Percentiles rank a stretch among this genome's conserved stretches.
phyloP scores from a whole-genome alignment of 2,329 filamentous ascomycete genomes.

The Fusarium musae region DNA sequence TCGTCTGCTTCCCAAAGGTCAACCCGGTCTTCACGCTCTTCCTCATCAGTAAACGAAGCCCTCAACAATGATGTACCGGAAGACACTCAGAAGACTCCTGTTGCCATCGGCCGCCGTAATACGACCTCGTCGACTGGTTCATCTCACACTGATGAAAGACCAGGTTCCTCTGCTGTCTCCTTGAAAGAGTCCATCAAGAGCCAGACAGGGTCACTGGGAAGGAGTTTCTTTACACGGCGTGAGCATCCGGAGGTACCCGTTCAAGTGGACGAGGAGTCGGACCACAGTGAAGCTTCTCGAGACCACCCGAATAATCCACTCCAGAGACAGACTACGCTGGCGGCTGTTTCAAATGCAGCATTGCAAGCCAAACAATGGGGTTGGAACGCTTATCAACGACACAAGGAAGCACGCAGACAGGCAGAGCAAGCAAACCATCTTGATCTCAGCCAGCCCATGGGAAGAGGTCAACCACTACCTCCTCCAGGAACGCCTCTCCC shows the following conservation, averaged over 20 bases:
- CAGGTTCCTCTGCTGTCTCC: constrained; percentile 48
- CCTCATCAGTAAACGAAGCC: constrained; percentile 57
- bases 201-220: constrained; percentile 53
- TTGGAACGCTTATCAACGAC: constrained; percentile 65
- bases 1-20: constrained; percentile 54
- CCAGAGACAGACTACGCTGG: constrained; percentile 57
- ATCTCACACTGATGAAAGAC: constrained; percentile 39
- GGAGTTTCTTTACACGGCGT: constrained; percentile 54
- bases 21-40: constrained; percentile 64
- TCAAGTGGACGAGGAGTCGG: constrained; percentile 48
- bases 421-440: constrained; percentile 50
- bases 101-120: constrained; percentile 48
- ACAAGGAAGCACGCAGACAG: constrained; percentile 55
- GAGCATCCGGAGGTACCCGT: constrained; percentile 52
- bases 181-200: constrained; percentile 53
- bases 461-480: constrained; percentile 82
- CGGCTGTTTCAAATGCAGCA: constrained; percentile 66
- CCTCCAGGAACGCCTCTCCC: constrained; percentile 84
- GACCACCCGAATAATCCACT: constrained; percentile 49
- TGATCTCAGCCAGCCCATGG: constrained; percentile 75
- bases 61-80: constrained; percentile 53
- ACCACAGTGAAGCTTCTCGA: constrained; percentile 46
- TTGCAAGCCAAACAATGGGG: constrained; percentile 69
- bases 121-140: constrained; percentile 53
- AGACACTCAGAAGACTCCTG: constrained; percentile 43